Percentiles rank a stretch among this genome's conserved stretches.
phyloP scores from a whole-genome alignment of 2,329 filamentous ascomycete species.

The Beauveria varroae region DNA sequence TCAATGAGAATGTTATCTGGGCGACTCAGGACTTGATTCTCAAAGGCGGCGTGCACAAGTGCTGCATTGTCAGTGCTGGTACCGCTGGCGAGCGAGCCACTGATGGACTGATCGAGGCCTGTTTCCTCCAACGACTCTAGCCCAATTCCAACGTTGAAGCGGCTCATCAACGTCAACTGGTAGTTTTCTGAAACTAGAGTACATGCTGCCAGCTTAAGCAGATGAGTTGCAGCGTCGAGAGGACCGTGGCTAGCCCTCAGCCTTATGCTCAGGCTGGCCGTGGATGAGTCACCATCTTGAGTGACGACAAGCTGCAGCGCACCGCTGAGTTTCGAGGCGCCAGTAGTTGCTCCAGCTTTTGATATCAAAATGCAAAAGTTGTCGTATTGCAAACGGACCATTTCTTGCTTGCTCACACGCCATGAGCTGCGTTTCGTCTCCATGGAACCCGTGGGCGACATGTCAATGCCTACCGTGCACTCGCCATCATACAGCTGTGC shows the following conservation, averaged over 20 bases:
- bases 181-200: not conserved
- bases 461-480: not conserved
- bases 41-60: not conserved
- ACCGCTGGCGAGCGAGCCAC: not conserved
- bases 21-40: not conserved
- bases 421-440: not conserved
- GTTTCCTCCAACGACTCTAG: not conserved
- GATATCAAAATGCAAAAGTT: not conserved
- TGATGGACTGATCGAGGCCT: not conserved
- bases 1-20: not conserved
- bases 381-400: not conserved
- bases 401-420: not conserved
- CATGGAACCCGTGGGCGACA: not conserved
- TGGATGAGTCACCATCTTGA: not conserved
- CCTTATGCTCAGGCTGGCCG: not conserved
- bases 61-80: not conserved
- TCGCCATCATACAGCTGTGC: not conserved
- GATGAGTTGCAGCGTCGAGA: not conserved
- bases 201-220: not conserved
- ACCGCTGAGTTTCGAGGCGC: not conserved
- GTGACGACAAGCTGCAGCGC: not conserved
- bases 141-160: not conserved
- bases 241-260: not conserved
- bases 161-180: not conserved
- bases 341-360: not conserved